These are phyloP conservation scores for Goffeauzyma gilvescens DNA, from an alignment of 768 basidiomycete species.

Conservation along the genomic window DNA sequence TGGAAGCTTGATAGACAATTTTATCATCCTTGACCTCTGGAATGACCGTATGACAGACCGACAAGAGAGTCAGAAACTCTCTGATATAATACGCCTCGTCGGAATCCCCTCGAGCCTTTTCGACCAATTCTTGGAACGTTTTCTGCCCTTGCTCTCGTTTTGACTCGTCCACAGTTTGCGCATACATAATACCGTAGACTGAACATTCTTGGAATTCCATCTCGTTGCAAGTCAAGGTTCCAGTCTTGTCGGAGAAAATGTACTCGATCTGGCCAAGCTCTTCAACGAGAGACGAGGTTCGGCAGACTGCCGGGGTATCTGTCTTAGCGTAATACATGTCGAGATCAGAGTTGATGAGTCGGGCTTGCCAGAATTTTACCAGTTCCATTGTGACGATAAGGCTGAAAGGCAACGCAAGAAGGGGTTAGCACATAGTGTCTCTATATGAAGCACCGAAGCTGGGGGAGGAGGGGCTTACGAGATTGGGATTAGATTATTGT, in stretches of 20 bases:
- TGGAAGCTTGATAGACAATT: constrained; percentile 83
- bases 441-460: too few species aligned
- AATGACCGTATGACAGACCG: constrained; percentile 96
- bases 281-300: constrained; percentile 95
- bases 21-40: constrained; percentile 77
- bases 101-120: constrained; percentile 17
- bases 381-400: constrained; percentile 99
- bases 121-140: constrained; percentile 58
- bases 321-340: constrained; percentile 96
- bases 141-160: constrained; percentile 60
- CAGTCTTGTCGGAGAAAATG: constrained; percentile 33
- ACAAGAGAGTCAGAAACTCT: constrained; percentile 49
- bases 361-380: constrained; percentile 89
- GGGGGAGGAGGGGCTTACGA: constrained; percentile 35
- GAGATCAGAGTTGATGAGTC: constrained; percentile 87
- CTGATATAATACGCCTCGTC: constrained; percentile 33
- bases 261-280: constrained; percentile 77
- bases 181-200: constrained; percentile 72
- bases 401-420: too few species aligned
- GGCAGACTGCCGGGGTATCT: constrained; percentile 88
- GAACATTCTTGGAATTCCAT: constrained; percentile 92
- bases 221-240: constrained; percentile 88
- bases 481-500: constrained; percentile 98
- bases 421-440: neutral
- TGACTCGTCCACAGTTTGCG: constrained; percentile 73